Evolutionary conservation across 2,329 filamentous ascomycete genomes (phyloP), one percentile per base, ranked within the genome.

Genomic region (Neonectria sp.): DNA sequence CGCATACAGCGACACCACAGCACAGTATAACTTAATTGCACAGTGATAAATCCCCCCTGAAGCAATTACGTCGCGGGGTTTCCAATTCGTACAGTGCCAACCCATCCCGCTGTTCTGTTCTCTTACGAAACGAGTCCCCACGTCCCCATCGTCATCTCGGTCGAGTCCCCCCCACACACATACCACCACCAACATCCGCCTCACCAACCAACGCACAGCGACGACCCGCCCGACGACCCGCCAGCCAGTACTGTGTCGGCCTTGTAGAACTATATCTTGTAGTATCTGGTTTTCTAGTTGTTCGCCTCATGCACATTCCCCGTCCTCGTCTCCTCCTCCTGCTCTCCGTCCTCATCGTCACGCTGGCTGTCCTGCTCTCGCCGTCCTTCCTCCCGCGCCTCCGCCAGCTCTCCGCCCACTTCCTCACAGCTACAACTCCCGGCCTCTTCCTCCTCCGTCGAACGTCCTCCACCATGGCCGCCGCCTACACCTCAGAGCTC

Each of bases 401-500:
- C 68, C 72, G 73, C 65, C 77, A 75, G 46, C 76, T 71, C 68
- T 75, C 70, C 27, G 60, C 65, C 48, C 73, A 76, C 40, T 60
- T 76, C 52, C 56, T 78, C 67, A 48, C 35, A 67, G 64, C 48
- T 67, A 64, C 60, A 68, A 69, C 55, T 52, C 40, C 73, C 62
- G 70, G 69, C 69, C 69, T 67, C 45, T 68, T 68, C 40, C 6
- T 51, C n/a, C 46, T 46, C 53, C 60, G 31, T 51, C 64, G 21
- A 55, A 67, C 59, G 69, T 60, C 64, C 69, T n/a, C 57, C 63
- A 63, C 76, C 68, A 73, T 71, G 71, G 40, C 40, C n/a, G 73
- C 73, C 37, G 65, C 77, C n/a, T 97, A 96, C 86, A 85, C 88
- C 66, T 89, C 91, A 71, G 95, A 98, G 85, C 90, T 96, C 75